phyloP scores from a whole-genome alignment of 345 rosid species.

The Capsella bursapastoris region DNA sequence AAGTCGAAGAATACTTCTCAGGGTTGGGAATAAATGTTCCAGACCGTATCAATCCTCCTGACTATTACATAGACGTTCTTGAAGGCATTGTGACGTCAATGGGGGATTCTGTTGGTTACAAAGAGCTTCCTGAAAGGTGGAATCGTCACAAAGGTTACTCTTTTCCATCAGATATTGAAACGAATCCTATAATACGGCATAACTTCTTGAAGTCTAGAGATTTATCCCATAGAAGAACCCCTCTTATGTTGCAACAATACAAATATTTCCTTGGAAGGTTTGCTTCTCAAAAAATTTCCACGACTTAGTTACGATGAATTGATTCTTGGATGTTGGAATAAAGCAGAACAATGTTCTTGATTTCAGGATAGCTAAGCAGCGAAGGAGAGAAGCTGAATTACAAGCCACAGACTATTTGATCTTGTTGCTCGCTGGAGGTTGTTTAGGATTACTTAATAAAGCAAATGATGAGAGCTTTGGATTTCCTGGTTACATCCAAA shows the following conservation, averaged over 20 bases:
- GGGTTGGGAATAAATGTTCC: slow-evolving; percentile 82
- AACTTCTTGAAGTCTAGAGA: slow-evolving; percentile 71
- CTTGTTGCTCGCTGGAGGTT: slow-evolving; percentile 90
- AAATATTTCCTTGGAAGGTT: slow-evolving; percentile 91
- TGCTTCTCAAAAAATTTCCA: not conserved
- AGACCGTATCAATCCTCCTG: slow-evolving; percentile 93
- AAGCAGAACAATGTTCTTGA: slow-evolving; percentile 34
- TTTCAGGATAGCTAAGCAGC: slow-evolving; percentile 82
- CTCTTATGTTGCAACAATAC: slow-evolving; percentile 66
- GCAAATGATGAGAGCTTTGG: slow-evolving; percentile 75
- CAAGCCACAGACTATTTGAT: slow-evolving; percentile 88
- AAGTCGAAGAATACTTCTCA: slow-evolving; percentile 84
- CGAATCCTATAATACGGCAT: slow-evolving; percentile 56
- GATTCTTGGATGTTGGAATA: slow-evolving; percentile 4
- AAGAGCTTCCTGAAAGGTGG: slow-evolving; percentile 90
- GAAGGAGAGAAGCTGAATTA: slow-evolving; percentile 74
- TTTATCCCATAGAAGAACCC: slow-evolving; percentile 71
- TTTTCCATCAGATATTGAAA: slow-evolving; percentile 63
- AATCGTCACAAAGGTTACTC: slow-evolving; percentile 83
- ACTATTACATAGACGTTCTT: slow-evolving; percentile 79
- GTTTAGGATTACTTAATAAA: slow-evolving; percentile 77
- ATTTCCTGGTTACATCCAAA: slow-evolving; percentile 67
- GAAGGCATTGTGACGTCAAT: slow-evolving; percentile 78
- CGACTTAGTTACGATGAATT: not conserved
- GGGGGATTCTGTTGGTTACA: slow-evolving; percentile 53